Base-by-base conservation (phyloP, 371 early-diverging fungal species). In the Mitosporidium daphniae region DNA sequence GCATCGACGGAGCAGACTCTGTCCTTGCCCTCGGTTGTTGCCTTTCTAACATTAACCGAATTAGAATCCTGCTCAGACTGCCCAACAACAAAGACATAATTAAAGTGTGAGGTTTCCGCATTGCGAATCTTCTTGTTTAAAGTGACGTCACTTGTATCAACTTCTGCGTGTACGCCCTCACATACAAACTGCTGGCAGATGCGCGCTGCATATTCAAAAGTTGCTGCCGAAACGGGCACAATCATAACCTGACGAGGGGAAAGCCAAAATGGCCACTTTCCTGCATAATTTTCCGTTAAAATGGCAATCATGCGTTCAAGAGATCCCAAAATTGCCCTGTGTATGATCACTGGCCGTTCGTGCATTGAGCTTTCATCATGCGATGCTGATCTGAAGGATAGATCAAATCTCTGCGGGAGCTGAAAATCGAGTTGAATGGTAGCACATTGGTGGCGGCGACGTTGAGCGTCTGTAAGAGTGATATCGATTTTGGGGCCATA, bases 401-500 rank as follows among this genome's bases (percentile, higher is more conserved):
- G 55, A 18, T 65, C 44, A 51, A 93, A 93, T 13, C 84, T 58
- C 29, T 59, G 51, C 7, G 94, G 94, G 29, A 89, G 55, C 40
- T 89, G 78, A 62, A 86, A 93, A 45, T 66, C 98, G 22, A 97
- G 56, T 43, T 97, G 95, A 30, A 94, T 70, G 3, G 98, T 97
- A 21, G 91, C 95, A 42, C 93, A 93, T 48, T 94, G 95, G 41
- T 68, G 72, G 36, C 56, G 53, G 30, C 93, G 65, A 22, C 63
- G 53, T 31, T 84, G 54, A 8, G 86, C 86, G 49, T 97, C 98
- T 15, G 60, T 49, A 33, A 97, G 64, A 21, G 64, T 61, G 37
- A 97, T 91, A 52, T 97, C 98, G 39, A 97, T 78, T 62, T 97
- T 97, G 37, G 98, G 98, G 3, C 95, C 98, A 46, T 97, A 97